phyloP scores from a whole-genome alignment of 2,329 filamentous ascomycete species.

The Trichoderma simmonsii region DNA sequence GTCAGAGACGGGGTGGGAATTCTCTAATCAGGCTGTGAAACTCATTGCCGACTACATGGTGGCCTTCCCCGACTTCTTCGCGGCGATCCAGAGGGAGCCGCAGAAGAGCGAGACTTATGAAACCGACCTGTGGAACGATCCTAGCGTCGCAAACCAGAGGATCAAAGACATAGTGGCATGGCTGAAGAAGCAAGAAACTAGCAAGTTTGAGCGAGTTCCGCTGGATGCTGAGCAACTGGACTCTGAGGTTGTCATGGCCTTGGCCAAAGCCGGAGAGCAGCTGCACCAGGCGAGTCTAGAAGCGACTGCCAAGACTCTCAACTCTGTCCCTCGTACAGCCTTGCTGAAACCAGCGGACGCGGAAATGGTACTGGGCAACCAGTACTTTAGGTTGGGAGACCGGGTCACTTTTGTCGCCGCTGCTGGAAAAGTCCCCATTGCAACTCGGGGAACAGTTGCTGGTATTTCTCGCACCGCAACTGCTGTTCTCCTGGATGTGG shows the following conservation, averaged over 20 bases:
- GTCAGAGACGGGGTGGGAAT: conserved; percentile 87
- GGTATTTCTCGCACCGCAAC: conserved; percentile 87
- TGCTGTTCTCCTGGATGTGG: conserved; percentile 78
- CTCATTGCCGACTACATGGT: conserved; percentile 87
- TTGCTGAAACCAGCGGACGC: conserved; percentile 92
- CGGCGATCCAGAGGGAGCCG: conserved; percentile 79
- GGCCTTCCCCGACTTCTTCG: conserved; percentile 92
- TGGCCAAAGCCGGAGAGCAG: conserved; percentile 73
- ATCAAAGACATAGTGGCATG: conserved; percentile 93
- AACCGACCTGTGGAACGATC: conserved; percentile 77
- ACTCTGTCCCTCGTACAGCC: conserved; percentile 78
- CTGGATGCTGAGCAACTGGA: conserved; percentile 95
- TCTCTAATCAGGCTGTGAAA: conserved; percentile 77
- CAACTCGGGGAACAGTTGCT: conserved; percentile 86
- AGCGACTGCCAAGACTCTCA: conserved; percentile 65
- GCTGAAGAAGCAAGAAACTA: conserved; percentile 88
- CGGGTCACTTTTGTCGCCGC: conserved; percentile 90
- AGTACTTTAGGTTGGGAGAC: conserved; percentile 81
- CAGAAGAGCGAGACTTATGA: conserved; percentile 81
- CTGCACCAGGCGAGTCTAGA: conserved; percentile 50
- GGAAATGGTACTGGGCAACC: conserved; percentile 85
- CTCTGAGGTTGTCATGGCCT: conserved; percentile 77
- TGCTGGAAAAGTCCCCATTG: conserved; percentile 92
- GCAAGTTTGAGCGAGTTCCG: conserved; percentile 91
- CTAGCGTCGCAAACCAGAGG: conserved; percentile 67